A percentile compares a stretch with the other conserved stretches of the same genome.
Evolutionary conservation across 805 yeast genomes (phyloP).

Genomic region (Lipomyces kockii): DNA sequence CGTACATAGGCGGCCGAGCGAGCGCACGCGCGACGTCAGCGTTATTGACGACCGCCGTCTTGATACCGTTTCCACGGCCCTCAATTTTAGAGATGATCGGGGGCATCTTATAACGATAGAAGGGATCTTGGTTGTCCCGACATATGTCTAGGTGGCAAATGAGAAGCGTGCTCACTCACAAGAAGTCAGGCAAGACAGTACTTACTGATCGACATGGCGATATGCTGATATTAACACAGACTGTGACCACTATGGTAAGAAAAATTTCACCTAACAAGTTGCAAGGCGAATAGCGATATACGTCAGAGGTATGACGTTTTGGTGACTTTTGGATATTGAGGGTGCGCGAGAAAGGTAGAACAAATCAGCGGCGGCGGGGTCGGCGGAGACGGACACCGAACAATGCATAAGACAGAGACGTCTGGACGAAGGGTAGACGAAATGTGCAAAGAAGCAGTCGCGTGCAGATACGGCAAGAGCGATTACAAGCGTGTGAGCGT

Average conservation of each 20-base stretch:
- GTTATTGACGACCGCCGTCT: slow-evolving; percentile 88
- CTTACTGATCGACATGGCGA: slow-evolving; percentile 31
- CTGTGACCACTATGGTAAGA: not conserved
- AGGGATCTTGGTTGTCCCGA: slow-evolving; percentile 97
- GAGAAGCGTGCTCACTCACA: not conserved
- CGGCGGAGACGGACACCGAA: slow-evolving; percentile 9
- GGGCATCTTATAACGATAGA: slow-evolving; percentile 99
- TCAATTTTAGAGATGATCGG: slow-evolving; percentile 95
- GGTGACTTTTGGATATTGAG: slow-evolving; percentile 13
- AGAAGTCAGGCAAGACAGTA: not conserved
- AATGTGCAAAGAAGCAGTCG: not conserved
- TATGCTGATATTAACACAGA: not conserved
- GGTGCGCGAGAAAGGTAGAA: slow-evolving; percentile 29
- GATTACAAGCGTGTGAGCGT: not conserved
- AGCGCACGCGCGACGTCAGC: slow-evolving; percentile 93
- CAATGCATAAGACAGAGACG: slow-evolving; percentile 25
- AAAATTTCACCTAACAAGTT: not conserved
- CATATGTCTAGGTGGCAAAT: slow-evolving; percentile 68
- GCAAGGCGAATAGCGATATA: not conserved
- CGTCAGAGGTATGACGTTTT: slow-evolving; percentile 3
- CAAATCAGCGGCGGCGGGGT: slow-evolving; percentile 3
- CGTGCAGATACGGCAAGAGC: not conserved
- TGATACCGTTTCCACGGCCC: slow-evolving; percentile 99
- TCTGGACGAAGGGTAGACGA: not conserved
- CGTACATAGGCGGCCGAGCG: slow-evolving; percentile 88